Evolutionary conservation across 108 stramenopile genomes (phyloP).

Genomic region (Schizochytrium sp.): DNA sequence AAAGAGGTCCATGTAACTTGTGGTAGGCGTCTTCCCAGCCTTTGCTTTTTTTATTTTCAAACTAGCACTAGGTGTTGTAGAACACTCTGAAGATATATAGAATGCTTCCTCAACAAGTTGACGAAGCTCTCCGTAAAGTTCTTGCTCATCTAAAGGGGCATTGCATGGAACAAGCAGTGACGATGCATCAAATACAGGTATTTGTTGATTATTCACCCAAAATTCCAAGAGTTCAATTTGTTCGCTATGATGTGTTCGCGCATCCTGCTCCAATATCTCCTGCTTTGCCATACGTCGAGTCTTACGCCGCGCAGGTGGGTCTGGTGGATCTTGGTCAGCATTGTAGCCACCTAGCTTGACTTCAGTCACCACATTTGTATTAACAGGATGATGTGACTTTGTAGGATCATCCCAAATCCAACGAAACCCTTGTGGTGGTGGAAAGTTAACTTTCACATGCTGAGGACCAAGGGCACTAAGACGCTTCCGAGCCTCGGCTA

Average conservation of each 20-base stretch:
- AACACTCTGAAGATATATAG: background rate
- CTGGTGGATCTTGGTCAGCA: too few species aligned
- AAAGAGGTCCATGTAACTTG: background rate
- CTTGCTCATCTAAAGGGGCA: background rate
- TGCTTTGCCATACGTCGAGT: too few species aligned
- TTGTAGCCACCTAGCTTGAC: background rate
- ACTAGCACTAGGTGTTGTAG: too few species aligned
- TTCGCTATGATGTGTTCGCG: too few species aligned
- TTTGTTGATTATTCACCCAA: background rate
- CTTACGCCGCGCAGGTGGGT: too few species aligned
- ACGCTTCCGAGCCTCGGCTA: background rate
- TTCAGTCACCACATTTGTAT: background rate
- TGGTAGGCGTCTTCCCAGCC: background rate
- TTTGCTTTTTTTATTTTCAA: too few species aligned
- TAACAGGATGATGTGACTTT: background rate
- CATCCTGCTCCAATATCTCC: too few species aligned
- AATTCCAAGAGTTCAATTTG: background rate
- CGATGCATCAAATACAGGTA: conserved; percentile 2
- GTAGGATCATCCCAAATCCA: background rate
- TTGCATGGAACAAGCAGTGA: conserved; percentile 30
- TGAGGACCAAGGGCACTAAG: conserved; percentile 11
- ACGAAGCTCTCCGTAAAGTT: background rate
- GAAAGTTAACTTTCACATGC: background rate
- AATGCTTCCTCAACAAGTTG: background rate
- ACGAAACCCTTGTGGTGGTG: conserved; percentile 14